Conservation (phyloP, 208 protist species). For the Wallacemonas sp. region DNA sequence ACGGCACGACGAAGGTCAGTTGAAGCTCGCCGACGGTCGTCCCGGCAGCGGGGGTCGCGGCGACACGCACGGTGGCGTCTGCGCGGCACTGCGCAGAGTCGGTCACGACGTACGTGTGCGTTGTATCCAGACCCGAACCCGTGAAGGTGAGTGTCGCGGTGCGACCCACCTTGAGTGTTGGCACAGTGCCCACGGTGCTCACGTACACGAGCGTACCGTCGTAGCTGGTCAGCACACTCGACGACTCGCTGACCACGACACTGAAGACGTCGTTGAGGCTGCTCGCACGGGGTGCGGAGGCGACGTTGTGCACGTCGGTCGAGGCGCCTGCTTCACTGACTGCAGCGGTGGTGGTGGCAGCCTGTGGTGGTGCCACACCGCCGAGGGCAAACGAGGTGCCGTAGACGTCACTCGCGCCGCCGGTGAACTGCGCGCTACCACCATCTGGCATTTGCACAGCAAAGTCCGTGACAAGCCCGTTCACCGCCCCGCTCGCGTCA, state of each 20-base stretch:
- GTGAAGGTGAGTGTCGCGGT: constrained; percentile 9
- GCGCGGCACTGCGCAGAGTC: constrained; percentile 25
- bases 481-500: constrained; percentile 46
- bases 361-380: constrained; percentile 25
- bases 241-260: constrained; percentile 26
- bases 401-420: constrained; percentile 8
- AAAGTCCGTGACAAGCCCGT: constrained; percentile 59
- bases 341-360: not conserved
- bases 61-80: constrained; percentile 9
- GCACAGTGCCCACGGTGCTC: constrained; percentile 17
- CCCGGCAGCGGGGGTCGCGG: constrained; percentile 16
- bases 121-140: constrained; percentile 59
- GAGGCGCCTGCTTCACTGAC: too few relatives aligned
- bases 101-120: constrained; percentile 57
- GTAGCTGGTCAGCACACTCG: constrained; percentile 21
- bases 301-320: not conserved
- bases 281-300: constrained; percentile 11
- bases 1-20: constrained; percentile 39
- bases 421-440: constrained; percentile 23
- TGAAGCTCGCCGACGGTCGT: constrained; percentile 17
- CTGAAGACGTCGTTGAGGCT: constrained; percentile 30
- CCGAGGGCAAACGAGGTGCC: constrained; percentile 23
- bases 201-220: constrained; percentile 54
- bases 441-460: constrained; percentile 50
- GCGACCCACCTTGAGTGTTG: constrained; percentile 17